phyloP scores from a whole-genome alignment of 768 basidiomycete genomes.

The Aureoboletus auriporus region DNA sequence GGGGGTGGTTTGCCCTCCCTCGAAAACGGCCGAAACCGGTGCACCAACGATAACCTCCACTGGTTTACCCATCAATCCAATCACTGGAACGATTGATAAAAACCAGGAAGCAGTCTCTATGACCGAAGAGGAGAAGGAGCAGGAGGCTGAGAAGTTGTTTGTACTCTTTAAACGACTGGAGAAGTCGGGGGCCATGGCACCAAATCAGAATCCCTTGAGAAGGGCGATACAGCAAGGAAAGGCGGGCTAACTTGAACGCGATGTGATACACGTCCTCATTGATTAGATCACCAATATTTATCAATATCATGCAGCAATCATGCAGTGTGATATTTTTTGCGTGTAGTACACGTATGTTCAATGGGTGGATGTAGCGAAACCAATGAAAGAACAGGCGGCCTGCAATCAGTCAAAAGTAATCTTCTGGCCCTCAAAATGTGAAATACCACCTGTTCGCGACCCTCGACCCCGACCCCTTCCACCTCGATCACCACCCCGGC shows the following conservation, averaged over 20 bases:
- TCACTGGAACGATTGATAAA: constrained; percentile 67
- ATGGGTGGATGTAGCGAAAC: too few relatives aligned
- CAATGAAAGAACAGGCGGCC: too few relatives aligned
- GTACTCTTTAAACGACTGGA: constrained; percentile 89
- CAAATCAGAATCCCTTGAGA: constrained; percentile 67
- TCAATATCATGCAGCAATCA: too few relatives aligned
- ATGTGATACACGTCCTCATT: not conserved
- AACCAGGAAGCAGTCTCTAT: constrained; percentile 50
- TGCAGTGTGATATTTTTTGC: not conserved
- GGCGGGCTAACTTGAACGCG: constrained; percentile 1
- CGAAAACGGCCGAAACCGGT: constrained; percentile 29
- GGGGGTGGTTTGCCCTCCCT: constrained; percentile 68
- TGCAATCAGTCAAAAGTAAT: constrained; percentile 38
- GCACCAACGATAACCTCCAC: constrained; percentile 31
- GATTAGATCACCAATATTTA: not conserved
- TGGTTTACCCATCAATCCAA: constrained; percentile 67
- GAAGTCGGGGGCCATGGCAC: constrained; percentile 62
- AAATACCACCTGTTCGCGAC: constrained; percentile 51
- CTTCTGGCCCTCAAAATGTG: constrained; percentile 50
- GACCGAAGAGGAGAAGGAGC: constrained; percentile 95
- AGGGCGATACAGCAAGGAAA: constrained; percentile 49
- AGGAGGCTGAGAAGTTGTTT: constrained; percentile 89
- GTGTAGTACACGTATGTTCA: not conserved
- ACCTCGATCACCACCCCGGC: constrained; percentile 15
- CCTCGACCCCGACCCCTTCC: constrained; percentile 37